A percentile compares a stretch with the other conserved stretches of the same genome.
Evolutionary conservation across 1,139 yeast species (phyloP).

Genomic region (Pichia terricola): DNA sequence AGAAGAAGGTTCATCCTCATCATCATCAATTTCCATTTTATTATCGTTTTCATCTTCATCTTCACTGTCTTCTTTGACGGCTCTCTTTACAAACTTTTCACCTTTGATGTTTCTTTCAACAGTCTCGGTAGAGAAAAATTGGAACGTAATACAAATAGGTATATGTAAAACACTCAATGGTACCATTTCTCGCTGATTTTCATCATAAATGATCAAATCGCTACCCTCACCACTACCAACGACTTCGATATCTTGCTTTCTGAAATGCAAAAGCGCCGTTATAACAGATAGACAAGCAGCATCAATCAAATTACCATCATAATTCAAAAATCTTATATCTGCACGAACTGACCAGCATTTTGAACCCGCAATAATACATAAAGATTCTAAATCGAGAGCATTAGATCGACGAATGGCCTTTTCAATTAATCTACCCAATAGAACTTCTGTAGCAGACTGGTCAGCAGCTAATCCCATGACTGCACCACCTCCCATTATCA

Average conservation of each 20-base stretch:
- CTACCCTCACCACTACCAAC: constrained; percentile 39
- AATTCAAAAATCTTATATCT: constrained; percentile 78
- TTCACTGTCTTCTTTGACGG: constrained; percentile 4
- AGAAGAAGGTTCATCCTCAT: background rate
- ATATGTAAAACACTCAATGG: constrained; percentile 78
- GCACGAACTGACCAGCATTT: constrained; percentile 88
- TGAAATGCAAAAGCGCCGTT: constrained; percentile 74
- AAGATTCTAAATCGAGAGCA: constrained; percentile 80
- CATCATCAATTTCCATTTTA: constrained; percentile 7
- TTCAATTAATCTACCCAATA: constrained; percentile 74
- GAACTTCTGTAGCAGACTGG: constrained; percentile 67
- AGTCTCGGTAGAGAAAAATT: constrained; percentile 63
- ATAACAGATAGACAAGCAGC: constrained; percentile 86
- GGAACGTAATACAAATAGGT: constrained; percentile 86
- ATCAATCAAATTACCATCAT: constrained; percentile 89
- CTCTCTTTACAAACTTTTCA: constrained; percentile 28
- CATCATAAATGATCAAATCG: constrained; percentile 52
- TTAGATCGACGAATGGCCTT: constrained; percentile 85
- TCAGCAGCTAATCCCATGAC: constrained; percentile 14
- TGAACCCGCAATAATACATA: constrained; percentile 85
- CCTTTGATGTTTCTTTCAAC: constrained; percentile 64
- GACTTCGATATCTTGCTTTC: constrained; percentile 74
- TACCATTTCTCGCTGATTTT: constrained; percentile 78
- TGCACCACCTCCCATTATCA: constrained; percentile 12
- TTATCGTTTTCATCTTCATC: constrained; percentile 5